phyloP scores from a whole-genome alignment of 345 rosid species.

The Sapria himalayana region DNA sequence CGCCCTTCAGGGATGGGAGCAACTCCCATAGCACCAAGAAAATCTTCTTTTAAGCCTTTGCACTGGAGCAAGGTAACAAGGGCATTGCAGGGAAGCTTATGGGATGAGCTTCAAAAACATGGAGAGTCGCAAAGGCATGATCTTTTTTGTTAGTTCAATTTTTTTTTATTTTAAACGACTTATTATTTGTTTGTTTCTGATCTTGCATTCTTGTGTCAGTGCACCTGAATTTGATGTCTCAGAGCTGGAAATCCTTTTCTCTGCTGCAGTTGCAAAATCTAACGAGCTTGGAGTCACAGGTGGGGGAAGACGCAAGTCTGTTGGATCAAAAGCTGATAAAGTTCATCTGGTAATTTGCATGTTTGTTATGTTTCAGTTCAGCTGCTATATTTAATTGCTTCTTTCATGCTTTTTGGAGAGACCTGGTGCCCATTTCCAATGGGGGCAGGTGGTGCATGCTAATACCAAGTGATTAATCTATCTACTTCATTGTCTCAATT shows the following conservation, averaged over 20 bases:
- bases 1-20: constrained; percentile 19
- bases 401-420: neutral
- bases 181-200: constrained; percentile 5
- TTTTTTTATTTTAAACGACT: constrained; percentile 3
- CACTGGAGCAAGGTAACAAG: constrained; percentile 98
- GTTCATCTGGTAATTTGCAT: constrained; percentile 45
- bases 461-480: too few species aligned
- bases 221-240: constrained; percentile 85
- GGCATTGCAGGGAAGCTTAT: constrained; percentile 93
- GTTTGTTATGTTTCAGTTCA: too few species aligned
- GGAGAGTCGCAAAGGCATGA: constrained; percentile 69
- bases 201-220: constrained; percentile 17
- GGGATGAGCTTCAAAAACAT: constrained; percentile 89
- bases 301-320: constrained; percentile 41
- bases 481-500: too few species aligned
- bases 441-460: too few species aligned
- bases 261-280: constrained; percentile 60
- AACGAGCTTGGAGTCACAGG: constrained; percentile 41
- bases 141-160: constrained; percentile 11
- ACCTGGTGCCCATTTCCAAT: too few species aligned
- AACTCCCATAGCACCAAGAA: constrained; percentile 26
- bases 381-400: too few species aligned
- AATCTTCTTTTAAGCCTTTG: constrained; percentile 82
- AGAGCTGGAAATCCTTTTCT: constrained; percentile 79
- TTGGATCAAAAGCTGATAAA: constrained; percentile 72